Evolutionary conservation across 1,139 yeast species (phyloP).

Genomic region (Zygosaccharomyces pseudobailii): DNA sequence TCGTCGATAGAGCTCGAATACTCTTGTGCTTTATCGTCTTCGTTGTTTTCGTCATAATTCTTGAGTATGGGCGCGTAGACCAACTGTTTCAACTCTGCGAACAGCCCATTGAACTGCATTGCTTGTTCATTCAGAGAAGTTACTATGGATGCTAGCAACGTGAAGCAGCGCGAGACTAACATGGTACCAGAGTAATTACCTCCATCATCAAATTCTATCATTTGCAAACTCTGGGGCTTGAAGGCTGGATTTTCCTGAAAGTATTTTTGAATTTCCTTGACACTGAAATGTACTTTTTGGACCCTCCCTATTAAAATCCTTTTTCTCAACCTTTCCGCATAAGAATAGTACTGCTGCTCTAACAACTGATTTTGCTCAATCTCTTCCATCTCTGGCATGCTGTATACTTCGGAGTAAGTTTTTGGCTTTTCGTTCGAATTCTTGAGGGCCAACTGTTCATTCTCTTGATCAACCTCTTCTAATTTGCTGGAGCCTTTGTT

Average conservation of each 20-base stretch:
- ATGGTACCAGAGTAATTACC: constrained; percentile 23
- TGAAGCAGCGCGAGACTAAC: constrained; percentile 20
- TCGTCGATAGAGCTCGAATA: constrained; percentile 66
- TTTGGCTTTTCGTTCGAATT: constrained; percentile 8
- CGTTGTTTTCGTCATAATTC: constrained; percentile 41
- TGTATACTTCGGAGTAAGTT: constrained; percentile 20
- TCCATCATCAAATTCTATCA: constrained; percentile 13
- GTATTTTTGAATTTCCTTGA: constrained; percentile 21
- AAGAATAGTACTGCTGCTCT: constrained; percentile 49
- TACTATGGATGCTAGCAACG: constrained; percentile 16
- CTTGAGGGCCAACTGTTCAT: constrained; percentile 14
- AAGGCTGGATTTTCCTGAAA: constrained; percentile 17
- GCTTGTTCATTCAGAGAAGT: constrained; percentile 52
- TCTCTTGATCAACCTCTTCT: constrained; percentile 28
- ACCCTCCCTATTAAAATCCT: constrained; percentile 34
- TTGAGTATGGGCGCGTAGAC: constrained; percentile 44
- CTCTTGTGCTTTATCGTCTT: constrained; percentile 59
- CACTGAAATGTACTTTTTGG: constrained; percentile 25
- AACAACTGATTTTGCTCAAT: constrained; percentile 31
- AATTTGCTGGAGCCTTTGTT: constrained; percentile 28
- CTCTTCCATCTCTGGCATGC: constrained; percentile 16
- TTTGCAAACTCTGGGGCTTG: constrained; percentile 20
- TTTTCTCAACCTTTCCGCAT: constrained; percentile 62
- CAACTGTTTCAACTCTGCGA: constrained; percentile 42
- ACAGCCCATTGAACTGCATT: constrained; percentile 50